phyloP scores from a whole-genome alignment of 768 basidiomycete species.

The Suillus spraguei region DNA sequence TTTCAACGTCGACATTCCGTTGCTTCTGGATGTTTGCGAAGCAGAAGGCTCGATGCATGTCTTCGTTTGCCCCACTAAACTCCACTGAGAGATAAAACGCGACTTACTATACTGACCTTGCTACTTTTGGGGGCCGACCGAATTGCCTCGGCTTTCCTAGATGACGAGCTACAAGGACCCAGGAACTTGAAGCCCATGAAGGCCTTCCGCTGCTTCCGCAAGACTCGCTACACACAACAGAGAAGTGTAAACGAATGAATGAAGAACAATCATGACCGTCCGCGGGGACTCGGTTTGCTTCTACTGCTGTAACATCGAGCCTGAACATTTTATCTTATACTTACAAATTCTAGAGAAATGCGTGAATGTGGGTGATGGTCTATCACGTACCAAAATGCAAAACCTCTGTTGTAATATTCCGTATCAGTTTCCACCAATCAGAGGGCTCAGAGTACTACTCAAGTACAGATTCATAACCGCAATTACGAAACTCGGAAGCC shows the following conservation, averaged over 20 bases:
- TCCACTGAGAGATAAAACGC: background rate
- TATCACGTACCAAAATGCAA: background rate
- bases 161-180: background rate
- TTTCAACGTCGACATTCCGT: background rate
- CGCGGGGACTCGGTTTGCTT: background rate
- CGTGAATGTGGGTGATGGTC: background rate
- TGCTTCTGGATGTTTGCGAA: background rate
- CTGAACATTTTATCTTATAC: background rate
- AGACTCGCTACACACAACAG: slow-evolving; percentile 1
- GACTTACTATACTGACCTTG: background rate
- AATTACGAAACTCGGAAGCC: background rate
- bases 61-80: background rate
- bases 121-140: background rate
- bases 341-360: background rate
- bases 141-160: background rate
- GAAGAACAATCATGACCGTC: background rate
- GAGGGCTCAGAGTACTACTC: background rate
- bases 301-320: background rate
- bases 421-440: background rate
- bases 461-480: background rate
- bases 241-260: background rate
- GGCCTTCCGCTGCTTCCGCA: background rate
- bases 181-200: background rate
- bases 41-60: background rate
- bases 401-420: background rate